A percentile compares a stretch with the other conserved stretches of the same genome.
Conservation (phyloP, 2,329 filamentous ascomycete genomes). For the Verticillium nubilum region DNA sequence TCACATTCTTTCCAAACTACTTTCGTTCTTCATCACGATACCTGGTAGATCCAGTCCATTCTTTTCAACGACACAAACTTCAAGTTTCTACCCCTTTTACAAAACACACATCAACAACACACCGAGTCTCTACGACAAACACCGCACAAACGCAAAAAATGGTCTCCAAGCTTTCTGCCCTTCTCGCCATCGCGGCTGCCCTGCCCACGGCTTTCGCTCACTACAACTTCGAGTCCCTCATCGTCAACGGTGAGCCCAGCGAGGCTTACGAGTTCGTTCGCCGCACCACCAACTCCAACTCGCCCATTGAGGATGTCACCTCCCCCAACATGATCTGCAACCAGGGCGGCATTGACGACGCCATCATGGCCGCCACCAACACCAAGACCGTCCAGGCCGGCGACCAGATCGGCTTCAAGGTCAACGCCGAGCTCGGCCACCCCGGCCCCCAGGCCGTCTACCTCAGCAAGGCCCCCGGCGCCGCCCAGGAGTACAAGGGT, state of each 20-base stretch:
- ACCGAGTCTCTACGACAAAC: neutral
- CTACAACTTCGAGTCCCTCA: conserved; percentile 14
- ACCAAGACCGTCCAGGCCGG: conserved; percentile 14
- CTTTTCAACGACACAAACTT: neutral
- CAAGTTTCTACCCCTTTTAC: neutral
- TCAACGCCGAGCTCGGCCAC: conserved; percentile 20
- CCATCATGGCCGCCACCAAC: conserved; percentile 27
- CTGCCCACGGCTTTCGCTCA: conserved; percentile 12
- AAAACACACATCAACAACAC: neutral
- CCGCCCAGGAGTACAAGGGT: conserved; percentile 22
- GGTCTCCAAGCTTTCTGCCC: neutral
- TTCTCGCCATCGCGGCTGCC: conserved; percentile 4
- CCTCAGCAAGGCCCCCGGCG: conserved; percentile 27
- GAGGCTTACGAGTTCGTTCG: conserved; percentile 12
- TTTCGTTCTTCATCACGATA: neutral
- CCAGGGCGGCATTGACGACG: conserved; percentile 27
- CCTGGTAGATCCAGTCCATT: conserved; percentile 1
- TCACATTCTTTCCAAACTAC: neutral
- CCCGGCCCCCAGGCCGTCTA: conserved; percentile 32
- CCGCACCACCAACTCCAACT: conserved; percentile 21
- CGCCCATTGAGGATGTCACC: conserved; percentile 31
- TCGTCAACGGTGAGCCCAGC: conserved; percentile 13
- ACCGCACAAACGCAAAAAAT: neutral
- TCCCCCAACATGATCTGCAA: conserved; percentile 33
- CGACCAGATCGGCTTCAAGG: neutral